Percentiles rank a stretch among this genome's conserved stretches.
phyloP scores from a whole-genome alignment of 441 rosid species.

The California macrophylla region DNA sequence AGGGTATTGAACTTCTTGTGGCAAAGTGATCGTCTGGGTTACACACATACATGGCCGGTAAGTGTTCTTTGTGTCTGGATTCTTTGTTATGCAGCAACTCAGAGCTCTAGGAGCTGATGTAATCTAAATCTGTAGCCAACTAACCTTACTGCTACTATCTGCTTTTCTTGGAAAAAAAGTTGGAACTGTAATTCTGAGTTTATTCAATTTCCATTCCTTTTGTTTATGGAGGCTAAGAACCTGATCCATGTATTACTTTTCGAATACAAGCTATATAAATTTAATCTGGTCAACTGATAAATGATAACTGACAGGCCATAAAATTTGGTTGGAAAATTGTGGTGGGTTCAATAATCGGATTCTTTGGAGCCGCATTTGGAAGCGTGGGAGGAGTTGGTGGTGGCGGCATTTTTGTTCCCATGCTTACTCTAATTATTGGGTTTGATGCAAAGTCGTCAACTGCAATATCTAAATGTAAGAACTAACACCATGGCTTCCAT shows the following conservation, averaged over 20 bases:
- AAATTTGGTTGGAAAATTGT: slow-evolving; percentile 33
- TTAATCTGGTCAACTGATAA: neutral
- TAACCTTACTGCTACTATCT: neutral
- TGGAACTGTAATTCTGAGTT: neutral
- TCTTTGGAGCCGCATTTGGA: slow-evolving; percentile 38
- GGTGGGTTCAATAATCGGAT: slow-evolving; percentile 26
- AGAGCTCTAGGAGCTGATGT: neutral
- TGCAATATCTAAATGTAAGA: slow-evolving; percentile 37
- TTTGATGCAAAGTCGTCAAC: slow-evolving; percentile 33
- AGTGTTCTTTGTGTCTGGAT: slow-evolving; percentile 8
- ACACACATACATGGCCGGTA: slow-evolving; percentile 52
- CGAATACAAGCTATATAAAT: neutral
- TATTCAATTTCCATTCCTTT: too few relatives aligned
- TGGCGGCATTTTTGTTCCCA: slow-evolving; percentile 38
- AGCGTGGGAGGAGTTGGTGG: slow-evolving; percentile 41
- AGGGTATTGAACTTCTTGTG: slow-evolving; percentile 22
- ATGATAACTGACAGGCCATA: slow-evolving; percentile 19
- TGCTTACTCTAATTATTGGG: slow-evolving; percentile 33
- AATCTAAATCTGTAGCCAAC: too few relatives aligned
- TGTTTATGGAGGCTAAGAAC: too few relatives aligned
- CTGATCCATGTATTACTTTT: too few relatives aligned
- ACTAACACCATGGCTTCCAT: neutral
- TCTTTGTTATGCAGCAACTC: too few relatives aligned
- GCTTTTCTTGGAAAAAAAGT: neutral
- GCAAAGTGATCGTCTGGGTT: slow-evolving; percentile 27